phyloP scores from a whole-genome alignment of 176 grass and related monocot species.

The Dendrocalamus sinicus region DNA sequence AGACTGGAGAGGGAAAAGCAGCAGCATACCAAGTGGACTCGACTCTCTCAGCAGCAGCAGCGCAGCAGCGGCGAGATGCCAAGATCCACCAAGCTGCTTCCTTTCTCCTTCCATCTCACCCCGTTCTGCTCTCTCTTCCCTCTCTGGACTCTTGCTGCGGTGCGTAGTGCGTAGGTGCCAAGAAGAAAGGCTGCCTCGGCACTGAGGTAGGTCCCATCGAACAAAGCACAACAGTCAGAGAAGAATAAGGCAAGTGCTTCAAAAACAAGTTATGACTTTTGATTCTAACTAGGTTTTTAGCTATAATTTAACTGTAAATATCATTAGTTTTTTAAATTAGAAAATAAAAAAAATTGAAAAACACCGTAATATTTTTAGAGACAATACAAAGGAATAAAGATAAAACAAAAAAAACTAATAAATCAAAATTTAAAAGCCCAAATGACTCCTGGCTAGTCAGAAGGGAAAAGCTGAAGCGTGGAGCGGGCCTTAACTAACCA shows the following conservation, averaged over 20 bases:
- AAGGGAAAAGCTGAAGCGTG: too few species aligned
- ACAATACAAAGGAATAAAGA: too few species aligned
- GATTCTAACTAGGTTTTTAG: too few species aligned
- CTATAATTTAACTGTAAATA: too few species aligned
- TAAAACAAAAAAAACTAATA: too few species aligned
- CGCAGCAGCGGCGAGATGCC: slow-evolving; percentile 11
- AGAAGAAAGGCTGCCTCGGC: slow-evolving; percentile 42
- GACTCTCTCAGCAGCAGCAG: slow-evolving; percentile 10
- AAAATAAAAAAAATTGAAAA: too few species aligned
- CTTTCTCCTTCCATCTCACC: slow-evolving; percentile 47
- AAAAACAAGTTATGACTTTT: too few species aligned
- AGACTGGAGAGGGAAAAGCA: not conserved
- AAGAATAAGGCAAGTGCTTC: not conserved
- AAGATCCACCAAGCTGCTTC: slow-evolving; percentile 46
- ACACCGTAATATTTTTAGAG: too few species aligned
- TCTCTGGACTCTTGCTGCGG: slow-evolving; percentile 1
- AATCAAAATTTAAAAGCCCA: too few species aligned
- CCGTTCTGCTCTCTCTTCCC: slow-evolving; percentile 20
- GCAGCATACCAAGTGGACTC: slow-evolving; percentile 42
- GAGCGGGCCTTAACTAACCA: not conserved
- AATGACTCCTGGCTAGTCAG: too few species aligned
- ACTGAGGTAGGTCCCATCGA: slow-evolving; percentile 39
- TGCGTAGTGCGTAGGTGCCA: slow-evolving; percentile 35
- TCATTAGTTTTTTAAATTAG: too few species aligned
- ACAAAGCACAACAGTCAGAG: not conserved